A percentile compares a stretch with the other conserved stretches of the same genome.
phyloP scores from a whole-genome alignment of 176 grass and related monocot species.

The Melocanna baccifera region DNA sequence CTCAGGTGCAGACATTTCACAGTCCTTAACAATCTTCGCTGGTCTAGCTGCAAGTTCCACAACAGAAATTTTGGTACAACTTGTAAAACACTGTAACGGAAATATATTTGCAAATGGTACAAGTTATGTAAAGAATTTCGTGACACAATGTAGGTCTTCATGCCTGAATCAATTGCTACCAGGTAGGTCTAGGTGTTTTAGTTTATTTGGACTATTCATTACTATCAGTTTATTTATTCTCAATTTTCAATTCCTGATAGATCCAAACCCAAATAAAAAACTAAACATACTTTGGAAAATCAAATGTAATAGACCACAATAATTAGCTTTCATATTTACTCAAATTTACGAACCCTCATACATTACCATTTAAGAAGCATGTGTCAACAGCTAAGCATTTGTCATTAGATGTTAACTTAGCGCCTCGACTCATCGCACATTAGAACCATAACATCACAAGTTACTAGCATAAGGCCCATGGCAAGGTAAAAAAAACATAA shows the following conservation, averaged over 20 bases:
- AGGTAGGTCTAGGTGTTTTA: background rate
- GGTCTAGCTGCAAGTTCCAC: constrained; percentile 45
- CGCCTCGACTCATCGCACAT: background rate
- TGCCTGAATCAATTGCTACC: background rate
- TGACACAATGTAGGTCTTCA: background rate
- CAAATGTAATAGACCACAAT: background rate
- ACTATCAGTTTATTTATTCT: background rate
- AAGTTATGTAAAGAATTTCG: background rate
- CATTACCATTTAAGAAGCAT: background rate
- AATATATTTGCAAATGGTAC: background rate
- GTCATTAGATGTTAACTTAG: background rate
- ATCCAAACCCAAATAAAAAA: background rate
- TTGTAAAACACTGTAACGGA: background rate
- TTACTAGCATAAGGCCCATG: background rate
- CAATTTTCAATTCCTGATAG: background rate
- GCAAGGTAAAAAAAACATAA: background rate
- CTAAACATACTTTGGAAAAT: background rate
- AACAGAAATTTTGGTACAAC: background rate
- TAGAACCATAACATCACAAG: background rate
- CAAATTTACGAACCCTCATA: background rate
- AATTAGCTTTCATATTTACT: background rate
- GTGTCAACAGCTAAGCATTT: background rate
- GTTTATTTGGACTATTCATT: background rate
- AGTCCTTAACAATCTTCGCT: constrained; percentile 62
- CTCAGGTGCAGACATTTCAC: constrained; percentile 65